Evolutionary conservation across 805 yeast species (phyloP).

Genomic region (Lipomyces yamadae): DNA sequence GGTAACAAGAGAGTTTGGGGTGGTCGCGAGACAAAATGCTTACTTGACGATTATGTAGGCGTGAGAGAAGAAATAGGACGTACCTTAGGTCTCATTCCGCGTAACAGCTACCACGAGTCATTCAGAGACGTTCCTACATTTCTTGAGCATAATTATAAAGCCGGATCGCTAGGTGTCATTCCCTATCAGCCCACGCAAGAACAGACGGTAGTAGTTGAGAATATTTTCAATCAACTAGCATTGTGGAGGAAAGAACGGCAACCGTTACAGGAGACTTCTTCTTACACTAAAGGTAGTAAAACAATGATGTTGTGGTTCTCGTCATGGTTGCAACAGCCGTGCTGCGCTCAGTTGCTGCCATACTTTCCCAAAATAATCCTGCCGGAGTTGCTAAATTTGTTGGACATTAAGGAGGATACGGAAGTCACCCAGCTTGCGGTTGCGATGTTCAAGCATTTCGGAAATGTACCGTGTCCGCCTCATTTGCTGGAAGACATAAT

Average conservation of each 20-base stretch:
- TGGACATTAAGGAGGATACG: slow-evolving; percentile 77
- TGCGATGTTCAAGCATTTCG: slow-evolving; percentile 52
- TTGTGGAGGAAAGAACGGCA: slow-evolving; percentile 28
- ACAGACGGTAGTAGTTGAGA: slow-evolving; percentile 49
- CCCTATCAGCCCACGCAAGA: slow-evolving; percentile 43
- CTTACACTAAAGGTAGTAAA: slow-evolving; percentile 64
- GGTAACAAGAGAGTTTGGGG: slow-evolving; percentile 6
- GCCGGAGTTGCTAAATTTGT: slow-evolving; percentile 70
- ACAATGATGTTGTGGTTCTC: slow-evolving; percentile 67
- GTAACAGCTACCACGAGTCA: slow-evolving; percentile 52
- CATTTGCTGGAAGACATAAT: slow-evolving; percentile 53
- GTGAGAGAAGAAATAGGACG: slow-evolving; percentile 73
- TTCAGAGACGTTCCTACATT: slow-evolving; percentile 50
- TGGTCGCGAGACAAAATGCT: neutral
- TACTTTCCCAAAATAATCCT: slow-evolving; percentile 58
- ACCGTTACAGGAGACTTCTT: slow-evolving; percentile 44
- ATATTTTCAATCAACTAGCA: slow-evolving; percentile 53
- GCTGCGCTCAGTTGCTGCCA: slow-evolving; percentile 58
- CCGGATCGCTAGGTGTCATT: slow-evolving; percentile 48
- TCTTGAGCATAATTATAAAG: slow-evolving; percentile 47
- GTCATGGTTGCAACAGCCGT: slow-evolving; percentile 58
- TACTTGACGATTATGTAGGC: slow-evolving; percentile 48
- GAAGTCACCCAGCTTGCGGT: slow-evolving; percentile 56
- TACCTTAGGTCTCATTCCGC: slow-evolving; percentile 56
- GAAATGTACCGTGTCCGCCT: slow-evolving; percentile 54